phyloP scores from a whole-genome alignment of 495 filamentous ascomycete species.

The Thozetella sp. region DNA sequence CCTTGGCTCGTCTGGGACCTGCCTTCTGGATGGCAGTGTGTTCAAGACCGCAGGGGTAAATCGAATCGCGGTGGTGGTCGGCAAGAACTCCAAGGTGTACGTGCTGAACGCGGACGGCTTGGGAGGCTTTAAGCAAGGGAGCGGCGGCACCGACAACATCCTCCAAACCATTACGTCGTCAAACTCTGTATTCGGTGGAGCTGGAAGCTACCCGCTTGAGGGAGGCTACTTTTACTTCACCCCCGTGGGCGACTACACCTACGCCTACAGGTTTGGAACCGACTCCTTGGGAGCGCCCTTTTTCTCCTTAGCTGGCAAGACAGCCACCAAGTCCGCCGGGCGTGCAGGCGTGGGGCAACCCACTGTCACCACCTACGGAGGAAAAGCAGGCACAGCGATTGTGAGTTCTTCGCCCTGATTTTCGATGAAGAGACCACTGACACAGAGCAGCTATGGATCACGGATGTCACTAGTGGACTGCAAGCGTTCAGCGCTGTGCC shows the following conservation, averaged over 20 bases:
- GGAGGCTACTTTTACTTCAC: constrained; percentile 52
- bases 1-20: constrained; percentile 38
- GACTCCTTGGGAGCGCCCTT: constrained; percentile 31
- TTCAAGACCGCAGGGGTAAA: constrained; percentile 39
- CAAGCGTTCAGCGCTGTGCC: constrained; percentile 39
- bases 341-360: constrained; percentile 39
- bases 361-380: constrained; percentile 39
- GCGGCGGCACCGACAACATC: constrained; percentile 37
- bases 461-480: constrained; percentile 35
- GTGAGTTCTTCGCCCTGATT: neutral
- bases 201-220: constrained; percentile 46
- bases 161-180: constrained; percentile 40
- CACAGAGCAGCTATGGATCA: constrained; percentile 25
- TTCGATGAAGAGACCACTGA: constrained; percentile 11
- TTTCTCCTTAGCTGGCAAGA: constrained; percentile 36
- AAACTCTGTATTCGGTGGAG: constrained; percentile 43
- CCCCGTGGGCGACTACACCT: constrained; percentile 26
- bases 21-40: constrained; percentile 32
- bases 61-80: constrained; percentile 37
- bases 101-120: constrained; percentile 47
- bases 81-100: constrained; percentile 50
- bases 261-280: constrained; percentile 35
- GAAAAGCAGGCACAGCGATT: constrained; percentile 35
- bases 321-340: constrained; percentile 30
- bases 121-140: constrained; percentile 47